phyloP scores from a whole-genome alignment of 2,329 filamentous ascomycete species.

The Penicillium sp. region DNA sequence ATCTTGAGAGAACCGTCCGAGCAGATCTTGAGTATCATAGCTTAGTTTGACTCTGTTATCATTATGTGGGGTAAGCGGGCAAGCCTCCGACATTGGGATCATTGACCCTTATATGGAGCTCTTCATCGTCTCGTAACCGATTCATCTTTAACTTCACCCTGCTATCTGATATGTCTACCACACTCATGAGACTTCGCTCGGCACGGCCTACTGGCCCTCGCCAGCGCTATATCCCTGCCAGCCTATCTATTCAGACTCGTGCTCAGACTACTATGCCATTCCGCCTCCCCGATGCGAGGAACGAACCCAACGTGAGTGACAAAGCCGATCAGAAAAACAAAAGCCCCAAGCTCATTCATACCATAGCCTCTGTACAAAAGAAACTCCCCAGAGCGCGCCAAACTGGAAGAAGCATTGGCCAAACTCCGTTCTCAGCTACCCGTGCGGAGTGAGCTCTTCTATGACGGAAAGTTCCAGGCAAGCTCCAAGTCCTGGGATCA shows the following conservation, averaged over 20 bases:
- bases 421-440: conserved; percentile 36
- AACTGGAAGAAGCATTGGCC: conserved; percentile 32
- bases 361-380: conserved; percentile 26
- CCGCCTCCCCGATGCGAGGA: conserved; percentile 32
- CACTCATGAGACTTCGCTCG: conserved; percentile 20
- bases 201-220: conserved; percentile 14
- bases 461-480: conserved; percentile 30
- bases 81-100: conserved; percentile 2
- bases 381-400: conserved; percentile 36
- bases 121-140: background rate
- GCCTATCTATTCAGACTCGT: conserved; percentile 19
- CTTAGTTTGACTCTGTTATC: background rate
- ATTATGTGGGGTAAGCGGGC: conserved; percentile 9
- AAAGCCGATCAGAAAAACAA: background rate
- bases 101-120: conserved; percentile 1
- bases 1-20: background rate
- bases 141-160: no score
- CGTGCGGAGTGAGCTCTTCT: conserved; percentile 31
- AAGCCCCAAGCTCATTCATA: background rate
- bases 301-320: conserved; percentile 37
- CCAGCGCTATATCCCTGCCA: conserved; percentile 11
- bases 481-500: conserved; percentile 28
- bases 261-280: conserved; percentile 31
- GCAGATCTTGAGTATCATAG: background rate
- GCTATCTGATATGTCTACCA: conserved; percentile 18